Base-by-base conservation (phyloP, 2,329 filamentous ascomycete genomes). In the Falciphora oryzae region DNA sequence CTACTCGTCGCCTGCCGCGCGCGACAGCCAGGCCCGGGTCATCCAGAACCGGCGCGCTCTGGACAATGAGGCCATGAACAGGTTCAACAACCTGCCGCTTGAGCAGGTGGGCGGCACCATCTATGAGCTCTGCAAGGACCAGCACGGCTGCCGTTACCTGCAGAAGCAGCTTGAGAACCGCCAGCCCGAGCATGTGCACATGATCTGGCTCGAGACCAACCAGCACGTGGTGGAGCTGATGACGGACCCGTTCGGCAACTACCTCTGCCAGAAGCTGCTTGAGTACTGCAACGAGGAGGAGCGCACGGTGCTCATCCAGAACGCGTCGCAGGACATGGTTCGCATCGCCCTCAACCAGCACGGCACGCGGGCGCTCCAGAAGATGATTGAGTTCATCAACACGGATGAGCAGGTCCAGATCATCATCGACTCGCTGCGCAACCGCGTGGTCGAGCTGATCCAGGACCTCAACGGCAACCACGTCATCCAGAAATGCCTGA, bases 171-270 rank as follows among this genome's bases (percentile, higher is more conserved):
- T 99, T 6, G 95, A 99, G 79, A 94, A 96, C 73, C 90, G 90
- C 70, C 88, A 89, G 70, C 85, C 89, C 6, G 89, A 94, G 32
- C 87, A 96, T 72, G 85, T 97, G 63, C 90, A 96, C 75, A 88
- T 93, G 81, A 98, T 99, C 75, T 99, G 96, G 83, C 82, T 89
- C 35, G 95, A 99, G 81, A 97, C 93, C 63, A 92, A 94, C 74
- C 85, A 90, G 73, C 93, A 98, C 75, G 93, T 99, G 70, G 89
- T 96, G 68, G 95, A 99, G 80, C 83, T 99, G 69, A 99, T 99
- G 95, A 97, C 93, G 66, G 94, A 99, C 78, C 94, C 95, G 13
- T 99, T 99, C 76, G 95, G 95, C 75, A 99, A 99, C 82, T 99
- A 99, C 22, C 88, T 99, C 70, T 98, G 94, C 82, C 95, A 99